Percentiles rank a stretch among this genome's conserved stretches.
phyloP scores from a whole-genome alignment of 495 filamentous ascomycete genomes.

The Pyrenula aspistea region DNA sequence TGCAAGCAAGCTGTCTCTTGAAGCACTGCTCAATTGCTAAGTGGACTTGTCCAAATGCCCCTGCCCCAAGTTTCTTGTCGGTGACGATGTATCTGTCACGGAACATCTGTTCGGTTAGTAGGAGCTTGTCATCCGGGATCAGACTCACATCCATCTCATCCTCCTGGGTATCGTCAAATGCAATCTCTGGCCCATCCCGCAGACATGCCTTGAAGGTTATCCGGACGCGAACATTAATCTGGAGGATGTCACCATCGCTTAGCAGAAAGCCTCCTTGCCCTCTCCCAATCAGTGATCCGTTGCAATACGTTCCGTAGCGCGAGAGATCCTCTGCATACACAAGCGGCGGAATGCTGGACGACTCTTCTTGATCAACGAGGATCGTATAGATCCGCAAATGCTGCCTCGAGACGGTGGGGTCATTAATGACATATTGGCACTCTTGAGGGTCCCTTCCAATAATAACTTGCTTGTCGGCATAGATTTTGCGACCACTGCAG shows the following conservation, averaged over 20 bases:
- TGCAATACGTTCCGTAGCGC: conserved; percentile 42
- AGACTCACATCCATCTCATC: conserved; percentile 19
- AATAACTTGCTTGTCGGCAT: conserved; percentile 20
- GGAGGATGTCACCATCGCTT: conserved; percentile 40
- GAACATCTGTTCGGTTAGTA: conserved; percentile 25
- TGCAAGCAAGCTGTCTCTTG: conserved; percentile 39
- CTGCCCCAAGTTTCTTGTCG: conserved; percentile 33
- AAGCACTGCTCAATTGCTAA: conserved; percentile 28
- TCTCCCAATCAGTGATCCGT: conserved; percentile 30
- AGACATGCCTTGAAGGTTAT: conserved; percentile 10
- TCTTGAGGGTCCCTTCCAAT: conserved; percentile 23
- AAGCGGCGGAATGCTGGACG: conserved; percentile 26
- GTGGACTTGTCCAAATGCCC: conserved; percentile 33
- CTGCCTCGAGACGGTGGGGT: conserved; percentile 38
- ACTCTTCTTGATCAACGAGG: conserved; percentile 29
- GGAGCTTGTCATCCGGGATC: neutral
- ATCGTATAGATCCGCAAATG: conserved; percentile 54
- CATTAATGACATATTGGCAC: conserved; percentile 25
- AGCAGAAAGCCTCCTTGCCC: conserved; percentile 33
- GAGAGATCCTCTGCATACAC: conserved; percentile 53
- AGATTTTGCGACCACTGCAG: conserved; percentile 8
- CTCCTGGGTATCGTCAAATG: conserved; percentile 11
- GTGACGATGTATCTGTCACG: conserved; percentile 33
- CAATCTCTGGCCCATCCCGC: conserved; percentile 1
- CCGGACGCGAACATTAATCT: conserved; percentile 8